phyloP scores from a whole-genome alignment of 371 early-diverging fungal genomes.

The Sporodiniella umbellata region DNA sequence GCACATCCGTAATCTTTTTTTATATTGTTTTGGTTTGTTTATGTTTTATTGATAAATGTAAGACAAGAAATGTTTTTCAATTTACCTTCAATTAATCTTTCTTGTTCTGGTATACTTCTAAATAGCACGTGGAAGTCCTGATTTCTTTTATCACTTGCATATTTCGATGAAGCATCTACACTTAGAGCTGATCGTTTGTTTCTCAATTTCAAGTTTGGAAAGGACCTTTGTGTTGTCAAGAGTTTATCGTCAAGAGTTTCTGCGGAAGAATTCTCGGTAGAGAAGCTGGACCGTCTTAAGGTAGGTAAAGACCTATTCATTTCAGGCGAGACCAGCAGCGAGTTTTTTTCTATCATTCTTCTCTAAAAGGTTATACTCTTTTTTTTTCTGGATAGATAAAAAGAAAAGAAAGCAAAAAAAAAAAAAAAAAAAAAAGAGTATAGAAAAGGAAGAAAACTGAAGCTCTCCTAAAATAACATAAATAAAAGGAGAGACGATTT shows the following conservation, averaged over 20 bases:
- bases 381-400: background rate
- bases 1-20: constrained; percentile 91
- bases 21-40: too few species aligned
- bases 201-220: background rate
- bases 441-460: too few species aligned
- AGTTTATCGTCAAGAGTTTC: background rate
- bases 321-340: background rate
- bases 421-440: too few species aligned
- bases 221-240: background rate
- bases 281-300: background rate
- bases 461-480: too few species aligned
- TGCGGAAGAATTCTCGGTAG: background rate
- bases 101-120: constrained; percentile 53
- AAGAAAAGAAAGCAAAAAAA: background rate
- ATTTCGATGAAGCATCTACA: background rate
- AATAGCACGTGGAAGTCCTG: constrained; percentile 57
- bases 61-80: background rate
- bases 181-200: background rate
- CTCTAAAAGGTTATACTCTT: too few species aligned
- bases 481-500: too few species aligned
- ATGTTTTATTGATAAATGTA: background rate
- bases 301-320: background rate
- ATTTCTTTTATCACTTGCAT: constrained; percentile 41
- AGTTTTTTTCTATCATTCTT: background rate
- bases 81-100: constrained; percentile 56